A percentile compares a stretch with the other conserved stretches of the same genome.
Evolutionary conservation across 1,139 yeast species (phyloP).

Genomic region (Debaryomycetaceae sp.): DNA sequence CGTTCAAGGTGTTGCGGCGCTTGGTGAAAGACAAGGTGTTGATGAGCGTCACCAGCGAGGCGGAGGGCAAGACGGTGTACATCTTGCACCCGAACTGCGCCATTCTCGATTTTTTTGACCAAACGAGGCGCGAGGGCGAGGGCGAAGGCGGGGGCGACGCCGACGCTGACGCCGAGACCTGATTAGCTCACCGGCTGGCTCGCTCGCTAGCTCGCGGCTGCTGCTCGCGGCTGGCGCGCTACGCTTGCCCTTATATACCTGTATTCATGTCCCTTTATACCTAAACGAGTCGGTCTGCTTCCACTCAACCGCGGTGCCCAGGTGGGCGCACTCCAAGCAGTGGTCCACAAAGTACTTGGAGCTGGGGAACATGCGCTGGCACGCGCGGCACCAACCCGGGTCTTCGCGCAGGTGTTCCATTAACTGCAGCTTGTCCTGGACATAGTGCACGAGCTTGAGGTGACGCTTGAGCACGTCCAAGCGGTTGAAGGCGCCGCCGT

Average conservation of each 20-base stretch:
- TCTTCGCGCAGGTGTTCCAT: slow-evolving; percentile 30
- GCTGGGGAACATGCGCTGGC: slow-evolving; percentile 54
- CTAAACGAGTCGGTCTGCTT: slow-evolving; percentile 10
- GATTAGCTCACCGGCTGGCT: slow-evolving; percentile 10
- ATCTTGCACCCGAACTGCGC: slow-evolving; percentile 91
- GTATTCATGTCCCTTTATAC: not conserved
- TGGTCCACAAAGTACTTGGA: slow-evolving; percentile 63
- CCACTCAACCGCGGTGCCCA: slow-evolving; percentile 26
- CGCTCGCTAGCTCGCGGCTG: slow-evolving; percentile 12
- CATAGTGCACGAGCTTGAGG: slow-evolving; percentile 60
- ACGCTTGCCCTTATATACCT: not conserved
- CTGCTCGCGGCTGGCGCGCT: not conserved
- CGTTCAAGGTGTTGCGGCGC: slow-evolving; percentile 76
- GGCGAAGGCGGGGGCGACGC: slow-evolving; percentile 16
- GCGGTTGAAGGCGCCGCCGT: slow-evolving; percentile 68
- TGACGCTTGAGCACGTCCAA: slow-evolving; percentile 70
- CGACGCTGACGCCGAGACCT: slow-evolving; percentile 10
- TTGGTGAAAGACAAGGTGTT: slow-evolving; percentile 82
- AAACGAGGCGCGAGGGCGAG: slow-evolving; percentile 11
- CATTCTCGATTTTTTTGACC: slow-evolving; percentile 56
- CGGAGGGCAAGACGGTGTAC: slow-evolving; percentile 38
- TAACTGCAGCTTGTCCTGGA: slow-evolving; percentile 38
- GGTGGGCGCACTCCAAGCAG: slow-evolving; percentile 57
- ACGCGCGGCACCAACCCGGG: slow-evolving; percentile 62
- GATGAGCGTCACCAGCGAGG: slow-evolving; percentile 69